phyloP scores from a whole-genome alignment of 2,329 filamentous ascomycete species.

The Fusarium siculi region DNA sequence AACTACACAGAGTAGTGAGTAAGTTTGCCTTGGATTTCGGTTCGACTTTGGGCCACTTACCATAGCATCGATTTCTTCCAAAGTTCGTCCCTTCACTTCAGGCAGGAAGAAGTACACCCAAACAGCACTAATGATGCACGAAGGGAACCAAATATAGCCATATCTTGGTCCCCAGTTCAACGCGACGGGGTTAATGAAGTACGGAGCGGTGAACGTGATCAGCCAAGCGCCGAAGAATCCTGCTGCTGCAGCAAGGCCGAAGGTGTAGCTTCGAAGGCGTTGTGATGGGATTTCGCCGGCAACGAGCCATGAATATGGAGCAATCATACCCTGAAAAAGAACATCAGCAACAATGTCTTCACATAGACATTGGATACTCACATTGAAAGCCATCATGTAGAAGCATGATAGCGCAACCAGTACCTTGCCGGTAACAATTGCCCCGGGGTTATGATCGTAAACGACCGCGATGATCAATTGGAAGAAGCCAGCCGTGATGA shows the following conservation, averaged over 20 bases:
- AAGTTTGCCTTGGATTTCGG: rapidly evolving
- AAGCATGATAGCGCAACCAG: slow-evolving; percentile 37
- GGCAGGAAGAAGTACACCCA: slow-evolving; percentile 39
- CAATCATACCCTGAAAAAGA: slow-evolving; percentile 32
- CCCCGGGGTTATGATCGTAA: slow-evolving; percentile 31
- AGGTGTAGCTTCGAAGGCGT: slow-evolving; percentile 39
- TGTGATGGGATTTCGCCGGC: slow-evolving; percentile 39
- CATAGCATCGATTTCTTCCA: slow-evolving; percentile 39
- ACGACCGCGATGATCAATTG: slow-evolving; percentile 36
- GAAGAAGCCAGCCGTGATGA: slow-evolving; percentile 27
- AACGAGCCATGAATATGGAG: slow-evolving; percentile 39
- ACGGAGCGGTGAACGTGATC: slow-evolving; percentile 39
- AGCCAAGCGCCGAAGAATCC: slow-evolving; percentile 39
- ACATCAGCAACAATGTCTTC: not conserved
- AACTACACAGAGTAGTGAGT: slow-evolving; percentile 16
- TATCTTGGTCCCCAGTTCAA: slow-evolving; percentile 41
- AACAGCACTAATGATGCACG: slow-evolving; percentile 28
- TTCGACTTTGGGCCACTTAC: not conserved
- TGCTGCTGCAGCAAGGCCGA: slow-evolving; percentile 31
- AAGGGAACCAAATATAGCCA: slow-evolving; percentile 40
- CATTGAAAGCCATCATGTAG: slow-evolving; percentile 39
- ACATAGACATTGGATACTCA: not conserved
- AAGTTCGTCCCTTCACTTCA: slow-evolving; percentile 35
- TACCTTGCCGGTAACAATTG: slow-evolving; percentile 25
- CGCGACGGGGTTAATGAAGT: slow-evolving; percentile 39